These are phyloP conservation scores for Coccomyxa sp. DNA, from an alignment of 139 green algal genomes.

Conservation along the genomic window DNA sequence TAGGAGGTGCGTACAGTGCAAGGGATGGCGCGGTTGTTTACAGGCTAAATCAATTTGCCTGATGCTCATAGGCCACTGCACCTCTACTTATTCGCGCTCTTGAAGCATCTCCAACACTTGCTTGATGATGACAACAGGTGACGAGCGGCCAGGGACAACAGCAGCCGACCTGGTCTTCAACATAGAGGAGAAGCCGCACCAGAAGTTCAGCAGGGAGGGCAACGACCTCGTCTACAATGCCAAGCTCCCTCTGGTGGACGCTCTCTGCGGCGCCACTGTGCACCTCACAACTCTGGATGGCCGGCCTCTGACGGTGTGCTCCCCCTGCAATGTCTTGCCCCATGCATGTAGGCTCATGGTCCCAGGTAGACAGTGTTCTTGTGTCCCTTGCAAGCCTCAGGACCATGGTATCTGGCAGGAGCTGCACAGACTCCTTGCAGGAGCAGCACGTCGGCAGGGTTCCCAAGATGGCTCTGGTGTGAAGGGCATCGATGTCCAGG, in stretches of 20 bases:
- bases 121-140: too few species aligned
- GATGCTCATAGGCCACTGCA: too few species aligned
- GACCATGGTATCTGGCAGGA: background rate
- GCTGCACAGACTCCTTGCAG: background rate
- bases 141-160: slow-evolving; percentile 70
- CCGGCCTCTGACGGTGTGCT: slow-evolving; percentile 32
- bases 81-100: background rate
- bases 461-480: background rate
- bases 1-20: background rate
- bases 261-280: slow-evolving; percentile 37
- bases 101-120: background rate
- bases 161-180: slow-evolving; percentile 89
- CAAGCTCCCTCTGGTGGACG: slow-evolving; percentile 46
- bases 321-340: background rate
- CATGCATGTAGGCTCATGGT: background rate
- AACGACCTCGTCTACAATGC: slow-evolving; percentile 76
- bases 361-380: background rate
- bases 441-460: background rate
- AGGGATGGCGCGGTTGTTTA: background rate
- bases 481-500: background rate
- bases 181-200: slow-evolving; percentile 88
- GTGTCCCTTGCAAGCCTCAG: background rate
- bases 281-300: slow-evolving; percentile 54
- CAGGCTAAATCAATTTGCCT: background rate
- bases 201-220: slow-evolving; percentile 74